Percentiles rank a stretch among this genome's conserved stretches.
Evolutionary conservation across 208 protist species (phyloP).

Genomic region (Leishmania major): DNA sequence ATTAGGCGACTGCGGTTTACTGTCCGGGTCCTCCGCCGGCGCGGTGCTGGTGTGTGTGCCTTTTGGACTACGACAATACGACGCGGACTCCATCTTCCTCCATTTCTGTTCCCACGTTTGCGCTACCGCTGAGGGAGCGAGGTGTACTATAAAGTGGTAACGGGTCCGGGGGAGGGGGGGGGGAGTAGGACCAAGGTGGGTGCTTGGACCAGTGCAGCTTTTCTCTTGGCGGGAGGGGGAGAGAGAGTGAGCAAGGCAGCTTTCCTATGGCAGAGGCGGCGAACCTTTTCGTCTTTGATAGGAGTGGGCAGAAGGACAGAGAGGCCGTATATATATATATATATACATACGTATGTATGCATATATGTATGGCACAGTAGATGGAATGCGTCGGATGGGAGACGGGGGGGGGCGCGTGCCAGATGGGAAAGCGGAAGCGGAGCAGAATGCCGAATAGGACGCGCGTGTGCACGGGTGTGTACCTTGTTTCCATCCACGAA

Average conservation of each 20-base stretch:
- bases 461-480: background rate
- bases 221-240: background rate
- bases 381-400: background rate
- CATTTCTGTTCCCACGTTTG: background rate
- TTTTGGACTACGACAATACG: background rate
- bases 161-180: background rate
- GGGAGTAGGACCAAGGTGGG: background rate
- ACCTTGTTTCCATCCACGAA: background rate
- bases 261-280: background rate
- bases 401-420: background rate
- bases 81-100: background rate
- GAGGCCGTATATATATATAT: background rate
- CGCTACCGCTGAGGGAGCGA: background rate
- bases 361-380: background rate
- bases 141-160: background rate
- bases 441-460: background rate
- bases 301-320: background rate
- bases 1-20: background rate
- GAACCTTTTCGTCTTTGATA: background rate
- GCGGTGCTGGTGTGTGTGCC: background rate
- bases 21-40: background rate
- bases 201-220: background rate
- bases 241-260: background rate
- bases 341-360: no score
- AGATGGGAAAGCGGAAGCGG: background rate